phyloP scores from a whole-genome alignment of 768 basidiomycete genomes.

The Chlorophyllum brunneum region DNA sequence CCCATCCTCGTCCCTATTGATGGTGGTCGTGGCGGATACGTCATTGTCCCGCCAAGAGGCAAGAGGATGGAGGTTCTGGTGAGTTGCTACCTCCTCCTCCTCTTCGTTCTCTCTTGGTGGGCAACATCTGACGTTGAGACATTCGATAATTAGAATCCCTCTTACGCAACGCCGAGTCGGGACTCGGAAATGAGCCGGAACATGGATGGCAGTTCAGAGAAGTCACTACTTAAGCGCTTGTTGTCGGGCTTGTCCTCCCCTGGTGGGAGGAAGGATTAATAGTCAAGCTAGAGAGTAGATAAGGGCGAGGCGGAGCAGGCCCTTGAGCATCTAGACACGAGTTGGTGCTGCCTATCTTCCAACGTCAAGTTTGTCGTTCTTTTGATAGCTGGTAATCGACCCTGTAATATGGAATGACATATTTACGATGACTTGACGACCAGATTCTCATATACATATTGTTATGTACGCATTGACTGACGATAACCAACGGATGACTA shows the following conservation, averaged over 20 bases:
- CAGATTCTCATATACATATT: too few species aligned
- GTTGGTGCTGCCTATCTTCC: too few species aligned
- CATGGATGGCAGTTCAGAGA: neutral
- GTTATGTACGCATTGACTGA: too few species aligned
- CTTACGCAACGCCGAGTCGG: neutral
- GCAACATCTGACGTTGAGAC: neutral
- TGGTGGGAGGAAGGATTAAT: neutral
- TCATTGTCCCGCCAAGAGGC: constrained; percentile 6
- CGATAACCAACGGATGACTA: too few species aligned
- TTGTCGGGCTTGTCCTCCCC: constrained; percentile 5
- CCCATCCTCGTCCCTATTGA: constrained; percentile 5
- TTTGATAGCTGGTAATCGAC: too few species aligned
- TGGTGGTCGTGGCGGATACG: constrained; percentile 3
- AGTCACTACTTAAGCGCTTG: neutral
- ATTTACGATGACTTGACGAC: too few species aligned
- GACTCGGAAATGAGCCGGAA: neutral
- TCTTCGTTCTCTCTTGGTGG: constrained; percentile 9
- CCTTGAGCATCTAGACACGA: too few species aligned
- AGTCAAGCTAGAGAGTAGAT: too few species aligned
- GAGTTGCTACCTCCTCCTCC: constrained; percentile 12
- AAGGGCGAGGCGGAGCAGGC: too few species aligned
- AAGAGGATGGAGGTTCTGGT: constrained; percentile 11
- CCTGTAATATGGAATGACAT: too few species aligned
- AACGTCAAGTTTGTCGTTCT: too few species aligned
- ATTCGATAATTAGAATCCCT: neutral